Conservation (phyloP, 345 rosid genomes). For the Euphorbia peplus region DNA sequence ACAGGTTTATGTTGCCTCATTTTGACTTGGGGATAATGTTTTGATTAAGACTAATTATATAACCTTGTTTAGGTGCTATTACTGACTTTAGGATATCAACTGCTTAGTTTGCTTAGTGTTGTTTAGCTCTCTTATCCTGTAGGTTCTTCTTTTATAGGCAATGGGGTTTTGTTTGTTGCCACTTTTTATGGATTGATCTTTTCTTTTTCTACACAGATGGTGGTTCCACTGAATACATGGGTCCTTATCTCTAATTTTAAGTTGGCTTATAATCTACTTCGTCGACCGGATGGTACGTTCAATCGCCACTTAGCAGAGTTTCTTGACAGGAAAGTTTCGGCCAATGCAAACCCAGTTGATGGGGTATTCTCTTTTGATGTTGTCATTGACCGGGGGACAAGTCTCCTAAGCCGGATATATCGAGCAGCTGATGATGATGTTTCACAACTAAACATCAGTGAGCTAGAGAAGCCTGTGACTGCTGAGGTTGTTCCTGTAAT, state of each 20-base stretch:
- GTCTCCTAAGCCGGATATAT: constrained; percentile 64
- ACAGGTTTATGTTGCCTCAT: not conserved
- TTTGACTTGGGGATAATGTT: constrained; percentile 13
- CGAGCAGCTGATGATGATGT: constrained; percentile 47
- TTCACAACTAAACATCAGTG: constrained; percentile 39
- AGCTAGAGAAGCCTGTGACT: constrained; percentile 69
- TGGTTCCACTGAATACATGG: constrained; percentile 89
- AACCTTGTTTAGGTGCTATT: not conserved
- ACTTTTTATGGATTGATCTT: constrained; percentile 15
- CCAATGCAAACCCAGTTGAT: constrained; percentile 67
- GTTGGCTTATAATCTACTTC: constrained; percentile 74
- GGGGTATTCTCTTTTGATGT: constrained; percentile 84
- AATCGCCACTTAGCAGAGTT: constrained; percentile 90
- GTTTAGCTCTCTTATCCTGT: not conserved
- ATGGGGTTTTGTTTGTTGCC: too few relatives aligned
- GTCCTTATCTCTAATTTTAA: constrained; percentile 85
- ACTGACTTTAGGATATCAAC: constrained; percentile 4
- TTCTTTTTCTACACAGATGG: constrained; percentile 48
- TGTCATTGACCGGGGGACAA: constrained; percentile 50
- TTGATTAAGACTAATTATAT: constrained; percentile 21
- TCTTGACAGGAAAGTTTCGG: constrained; percentile 76
- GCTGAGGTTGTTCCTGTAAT: constrained; percentile 67
- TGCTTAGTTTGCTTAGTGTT: constrained; percentile 7
- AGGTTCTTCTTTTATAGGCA: not conserved
- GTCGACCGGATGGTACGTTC: constrained; percentile 89